phyloP scores from a whole-genome alignment of 176 grass and related monocot genomes.

The Dendrocalamus sinicus region DNA sequence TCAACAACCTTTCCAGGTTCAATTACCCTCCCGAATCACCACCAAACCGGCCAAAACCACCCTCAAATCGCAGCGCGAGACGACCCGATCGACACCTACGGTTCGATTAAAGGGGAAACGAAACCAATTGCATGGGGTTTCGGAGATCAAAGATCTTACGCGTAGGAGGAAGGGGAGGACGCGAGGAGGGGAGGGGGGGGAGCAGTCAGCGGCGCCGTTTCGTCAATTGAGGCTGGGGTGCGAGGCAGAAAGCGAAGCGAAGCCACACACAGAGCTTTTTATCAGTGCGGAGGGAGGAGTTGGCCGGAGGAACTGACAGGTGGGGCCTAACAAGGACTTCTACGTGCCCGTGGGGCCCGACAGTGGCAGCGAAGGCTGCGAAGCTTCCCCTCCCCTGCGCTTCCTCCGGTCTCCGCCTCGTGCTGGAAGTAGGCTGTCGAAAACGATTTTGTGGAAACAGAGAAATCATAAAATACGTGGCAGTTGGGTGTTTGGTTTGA shows the following conservation, averaged over 20 bases:
- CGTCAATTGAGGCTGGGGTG: slow-evolving; percentile 32
- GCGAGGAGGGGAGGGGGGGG: slow-evolving; percentile 51
- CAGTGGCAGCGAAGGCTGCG: background rate
- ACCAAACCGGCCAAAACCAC: background rate
- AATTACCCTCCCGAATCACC: background rate
- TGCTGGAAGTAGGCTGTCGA: background rate
- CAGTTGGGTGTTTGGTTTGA: background rate
- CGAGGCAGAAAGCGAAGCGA: background rate
- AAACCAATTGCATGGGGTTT: background rate
- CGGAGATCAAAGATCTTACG: slow-evolving; percentile 52
- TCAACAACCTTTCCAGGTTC: background rate
- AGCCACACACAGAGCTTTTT: background rate
- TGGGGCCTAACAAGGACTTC: background rate
- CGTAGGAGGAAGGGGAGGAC: slow-evolving; percentile 14
- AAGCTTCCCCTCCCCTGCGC: background rate
- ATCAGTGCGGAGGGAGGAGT: background rate
- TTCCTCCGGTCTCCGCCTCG: background rate
- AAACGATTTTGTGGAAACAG: background rate
- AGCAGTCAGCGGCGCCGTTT: slow-evolving; percentile 41
- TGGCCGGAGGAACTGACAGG: background rate
- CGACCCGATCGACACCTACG: background rate
- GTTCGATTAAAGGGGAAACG: background rate
- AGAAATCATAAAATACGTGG: background rate
- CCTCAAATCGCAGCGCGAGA: background rate
- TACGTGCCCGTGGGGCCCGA: background rate